phyloP scores from a whole-genome alignment of 352 stramenopile species.

The Aphanomyces invadans region DNA sequence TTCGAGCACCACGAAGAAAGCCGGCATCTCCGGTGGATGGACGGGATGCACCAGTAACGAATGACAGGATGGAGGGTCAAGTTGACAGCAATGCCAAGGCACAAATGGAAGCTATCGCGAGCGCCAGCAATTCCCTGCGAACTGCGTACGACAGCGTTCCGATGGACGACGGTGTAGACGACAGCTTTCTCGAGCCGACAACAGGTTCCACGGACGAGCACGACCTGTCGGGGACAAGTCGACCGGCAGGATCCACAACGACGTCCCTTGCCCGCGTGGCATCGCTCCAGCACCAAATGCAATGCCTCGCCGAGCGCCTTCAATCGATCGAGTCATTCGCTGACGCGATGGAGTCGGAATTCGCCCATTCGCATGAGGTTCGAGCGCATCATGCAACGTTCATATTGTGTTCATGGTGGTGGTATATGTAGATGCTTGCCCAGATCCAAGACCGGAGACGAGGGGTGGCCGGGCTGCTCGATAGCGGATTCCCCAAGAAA shows the following conservation, averaged over 20 bases:
- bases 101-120: too few species aligned
- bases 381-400: not conserved
- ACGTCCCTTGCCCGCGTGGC: not conserved
- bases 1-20: not conserved
- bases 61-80: too few species aligned
- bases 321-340: conserved; percentile 19
- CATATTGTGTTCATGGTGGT: not conserved
- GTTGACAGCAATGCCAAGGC: too few species aligned
- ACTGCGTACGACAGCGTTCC: too few species aligned
- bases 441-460: conserved; percentile 7
- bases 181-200: too few species aligned
- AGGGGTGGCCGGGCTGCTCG: not conserved
- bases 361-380: conserved; percentile 18
- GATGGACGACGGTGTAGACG: too few species aligned
- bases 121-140: too few species aligned
- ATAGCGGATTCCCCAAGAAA: not conserved
- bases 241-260: not conserved
- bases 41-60: not conserved
- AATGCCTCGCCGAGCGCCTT: conserved; percentile 6
- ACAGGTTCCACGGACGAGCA: too few species aligned
- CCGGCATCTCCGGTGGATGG: not conserved
- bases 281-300: conserved; percentile 15
- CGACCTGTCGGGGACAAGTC: not conserved
- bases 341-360: conserved; percentile 17
- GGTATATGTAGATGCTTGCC: conserved; percentile 15